Evolutionary conservation across 176 grass and related monocot genomes (phyloP), one percentile per base, ranked within the genome.

Genomic region (Secale cereale): DNA sequence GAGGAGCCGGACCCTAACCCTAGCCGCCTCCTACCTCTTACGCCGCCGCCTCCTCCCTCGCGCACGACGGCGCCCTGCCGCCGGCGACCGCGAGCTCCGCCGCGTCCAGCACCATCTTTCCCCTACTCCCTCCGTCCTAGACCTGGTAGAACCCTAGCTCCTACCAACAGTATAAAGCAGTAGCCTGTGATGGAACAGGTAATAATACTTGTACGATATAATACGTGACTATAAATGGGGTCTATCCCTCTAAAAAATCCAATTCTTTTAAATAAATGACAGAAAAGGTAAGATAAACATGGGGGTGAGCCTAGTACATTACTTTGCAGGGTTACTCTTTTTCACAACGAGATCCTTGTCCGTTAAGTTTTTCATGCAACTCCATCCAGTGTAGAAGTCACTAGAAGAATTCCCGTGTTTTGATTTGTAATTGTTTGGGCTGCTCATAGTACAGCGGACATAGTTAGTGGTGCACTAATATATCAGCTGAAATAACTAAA

Each of bases 341-440:
- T 90, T 93, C n/a, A 68, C 40, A 59, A 95, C 91, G 59, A 98
- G 67, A 30, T 61, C 63, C 35, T 92, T 90, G 5, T 70, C 78
- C 65, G 83, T 36, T 36, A 98, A 83, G 46, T 91, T 98, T 83
- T 89, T 90, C 95, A 98, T 95, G 83, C 93, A 90, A 60, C 62
- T 98, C 95, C 95, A 98, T 74, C 95, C 95, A 87, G 62, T 89
- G 79, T 95, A 95, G 89, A 83, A 90, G 62, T 98, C 91, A 80
- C 82, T 95, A 3, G 14, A 17, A 50, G 88, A 88, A 88, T 78
- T 86, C 63, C 48, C 70, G 12, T 88, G 87, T 77, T 86, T 93
- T 52, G 86, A 80, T 87, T 92, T 95, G 76, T 43, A 80, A 76
- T 89, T 95, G 74, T 98, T 92, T 45, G 83, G 83, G 73, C 93